phyloP scores from a whole-genome alignment of 257 asterid genomes.

The Penstemon newberryi region DNA sequence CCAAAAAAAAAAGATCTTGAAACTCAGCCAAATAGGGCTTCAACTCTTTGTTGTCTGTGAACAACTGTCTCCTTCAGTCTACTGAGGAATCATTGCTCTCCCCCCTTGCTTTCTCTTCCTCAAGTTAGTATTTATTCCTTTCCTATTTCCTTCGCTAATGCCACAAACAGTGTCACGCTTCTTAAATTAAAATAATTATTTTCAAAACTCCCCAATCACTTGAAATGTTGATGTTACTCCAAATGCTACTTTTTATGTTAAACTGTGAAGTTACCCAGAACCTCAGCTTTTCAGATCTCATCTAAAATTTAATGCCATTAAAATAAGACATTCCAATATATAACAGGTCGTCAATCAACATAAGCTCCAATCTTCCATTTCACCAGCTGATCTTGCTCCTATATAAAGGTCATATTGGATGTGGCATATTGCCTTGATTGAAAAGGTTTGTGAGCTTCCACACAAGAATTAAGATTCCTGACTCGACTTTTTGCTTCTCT shows the following conservation, averaged over 20 bases:
- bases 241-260: background rate
- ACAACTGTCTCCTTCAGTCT: background rate
- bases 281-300: background rate
- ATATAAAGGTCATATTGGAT: background rate
- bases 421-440: background rate
- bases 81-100: background rate
- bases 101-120: background rate
- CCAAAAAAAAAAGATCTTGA: background rate
- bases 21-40: background rate
- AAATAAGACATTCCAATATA: background rate
- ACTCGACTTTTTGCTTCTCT: background rate
- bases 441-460: background rate
- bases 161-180: background rate
- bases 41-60: background rate
- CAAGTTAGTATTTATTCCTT: background rate
- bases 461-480: background rate
- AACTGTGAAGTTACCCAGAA: background rate
- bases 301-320: constrained; percentile 2
- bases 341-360: background rate
- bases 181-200: background rate
- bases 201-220: background rate
- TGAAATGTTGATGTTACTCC: background rate
- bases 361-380: constrained; percentile 3
- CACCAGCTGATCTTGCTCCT: background rate
- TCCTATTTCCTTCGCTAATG: background rate